Base-by-base conservation (phyloP, 1,139 yeast species). In the Hansenula sp. region DNA sequence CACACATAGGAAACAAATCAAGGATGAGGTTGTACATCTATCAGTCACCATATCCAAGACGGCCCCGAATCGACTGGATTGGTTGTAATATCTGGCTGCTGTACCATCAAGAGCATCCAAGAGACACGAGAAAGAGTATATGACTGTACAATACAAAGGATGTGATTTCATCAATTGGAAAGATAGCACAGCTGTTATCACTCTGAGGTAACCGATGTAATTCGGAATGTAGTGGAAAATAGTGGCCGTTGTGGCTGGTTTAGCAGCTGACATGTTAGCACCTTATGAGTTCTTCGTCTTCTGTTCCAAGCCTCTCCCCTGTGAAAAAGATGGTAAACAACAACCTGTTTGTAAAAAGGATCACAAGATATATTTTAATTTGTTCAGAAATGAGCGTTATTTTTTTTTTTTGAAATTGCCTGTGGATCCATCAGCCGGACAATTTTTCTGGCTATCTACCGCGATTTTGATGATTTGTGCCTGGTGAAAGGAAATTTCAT, bases 11-110 rank as follows among this genome's bases (percentile, higher is more conserved):
- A 79, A 93, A 62, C 96, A 90, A 55, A 90, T 82, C 58, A 94
- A 74, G 19, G 96, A 86, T 13, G 96, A 80, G 0, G 99, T 94
- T 24, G 99, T 93, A 63, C 98, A 93, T 61, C 99, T 76, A 62
- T 94, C 99, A 27, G 99, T 93, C 32, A 94, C 98, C 99, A 94
- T 94, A 67, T 94, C 99, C 58, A 94, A 75, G 19, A 94, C 96
- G 13, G 99, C 98, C 31, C 99, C 99, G 58, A 90, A 89, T 54
- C 80, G 77, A 32, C 97, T 88, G 15, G 96, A 87, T 65, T 94
- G 99, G 61, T 86, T 80, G 64, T 73, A 89, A 58, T 77, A 78
- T 50, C 99, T 77, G 10, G 99, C 99, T 43, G 96, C 96, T 47
- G 85, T 84, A 5, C 99, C 99, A 63, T 94, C 99, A 52, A 91